Evolutionary conservation across 129 eudicot species (phyloP), one percentile per base, ranked within the genome.

Genomic region (Tagetes patula): DNA sequence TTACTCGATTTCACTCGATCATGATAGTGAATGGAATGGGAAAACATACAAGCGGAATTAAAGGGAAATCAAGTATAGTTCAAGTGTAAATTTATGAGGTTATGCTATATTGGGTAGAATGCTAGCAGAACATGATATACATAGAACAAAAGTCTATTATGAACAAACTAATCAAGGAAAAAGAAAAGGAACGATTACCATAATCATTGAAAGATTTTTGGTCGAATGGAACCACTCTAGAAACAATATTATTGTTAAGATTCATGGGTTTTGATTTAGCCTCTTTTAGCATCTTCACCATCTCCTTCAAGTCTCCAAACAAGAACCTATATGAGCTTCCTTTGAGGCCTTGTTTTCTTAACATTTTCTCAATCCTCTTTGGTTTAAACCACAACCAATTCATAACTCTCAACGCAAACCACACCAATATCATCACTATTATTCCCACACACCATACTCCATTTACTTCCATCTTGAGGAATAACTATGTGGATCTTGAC

Each of bases 381-480:
- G 83, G 79, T 56, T n/a, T 79, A 13, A 73, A 66, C 83, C 83
- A 79, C 52, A 73, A 65, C 83, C 79, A 73, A 67, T 79, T 79
- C 53, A 59, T 8, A 30, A 72, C 38, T 36, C 55, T 47, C 55
- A 63, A 72, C 30, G 69, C 80, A 76, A 40, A 68, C 80, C 75
- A 69, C 45, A 30, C 33, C 8, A 59, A 14, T 34, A 45, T 43
- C 30, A 38, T 62, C 37, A 70, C 6, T 7, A 62, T 39, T n/a
- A 47, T 12, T 13, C 74, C 77, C 45, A 72, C 43, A 45, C 67
- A 40, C 69, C 69, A 59, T 43, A 61, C 38, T 42, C 8, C 39
- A 60, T 14, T 27, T 62, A 27, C 77, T 47, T 73, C 70, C 69
- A 73, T 73, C 48, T 73, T 73, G 14, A 48, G 36, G 3, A 37